phyloP scores from a whole-genome alignment of 148 eudicot species.

The Nepenthes mirabilis region DNA sequence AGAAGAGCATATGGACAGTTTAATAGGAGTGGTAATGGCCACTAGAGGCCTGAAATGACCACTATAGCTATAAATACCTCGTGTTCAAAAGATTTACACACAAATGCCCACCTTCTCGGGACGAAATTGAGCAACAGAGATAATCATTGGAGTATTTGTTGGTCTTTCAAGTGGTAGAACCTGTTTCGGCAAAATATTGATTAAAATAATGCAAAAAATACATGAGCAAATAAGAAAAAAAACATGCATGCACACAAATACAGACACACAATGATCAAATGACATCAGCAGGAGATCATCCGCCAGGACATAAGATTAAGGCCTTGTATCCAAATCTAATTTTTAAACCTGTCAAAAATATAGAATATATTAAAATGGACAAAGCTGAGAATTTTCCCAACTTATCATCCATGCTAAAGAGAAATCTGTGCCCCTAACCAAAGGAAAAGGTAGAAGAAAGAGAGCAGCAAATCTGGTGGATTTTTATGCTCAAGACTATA shows the following conservation, averaged over 20 bases:
- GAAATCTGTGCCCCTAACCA: too few relatives aligned
- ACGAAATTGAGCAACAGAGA: conserved; percentile 98
- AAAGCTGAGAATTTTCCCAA: too few relatives aligned
- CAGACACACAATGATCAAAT: too few relatives aligned
- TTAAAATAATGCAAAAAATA: conserved; percentile 6
- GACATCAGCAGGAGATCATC: neutral
- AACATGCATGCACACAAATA: too few relatives aligned
- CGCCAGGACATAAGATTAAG: too few relatives aligned
- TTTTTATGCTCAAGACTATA: too few relatives aligned
- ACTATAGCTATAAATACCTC: neutral
- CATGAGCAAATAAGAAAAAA: neutral
- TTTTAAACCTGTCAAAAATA: too few relatives aligned
- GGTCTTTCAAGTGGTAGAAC: conserved; percentile 69
- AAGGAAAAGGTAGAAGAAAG: too few relatives aligned
- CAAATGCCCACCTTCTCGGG: conserved; percentile 86
- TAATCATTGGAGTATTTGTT: conserved; percentile 31
- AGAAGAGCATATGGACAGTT: conserved; percentile 11
- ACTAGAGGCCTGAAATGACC: conserved; percentile 7
- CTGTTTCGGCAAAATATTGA: conserved; percentile 24
- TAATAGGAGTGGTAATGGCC: conserved; percentile 4
- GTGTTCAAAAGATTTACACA: conserved; percentile 3
- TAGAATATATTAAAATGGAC: too few relatives aligned
- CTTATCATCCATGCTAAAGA: too few relatives aligned
- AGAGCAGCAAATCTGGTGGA: too few relatives aligned
- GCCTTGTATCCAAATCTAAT: too few relatives aligned